Evolutionary conservation across 306 rosid species (phyloP).

Genomic region (Gillenia trifoliata): DNA sequence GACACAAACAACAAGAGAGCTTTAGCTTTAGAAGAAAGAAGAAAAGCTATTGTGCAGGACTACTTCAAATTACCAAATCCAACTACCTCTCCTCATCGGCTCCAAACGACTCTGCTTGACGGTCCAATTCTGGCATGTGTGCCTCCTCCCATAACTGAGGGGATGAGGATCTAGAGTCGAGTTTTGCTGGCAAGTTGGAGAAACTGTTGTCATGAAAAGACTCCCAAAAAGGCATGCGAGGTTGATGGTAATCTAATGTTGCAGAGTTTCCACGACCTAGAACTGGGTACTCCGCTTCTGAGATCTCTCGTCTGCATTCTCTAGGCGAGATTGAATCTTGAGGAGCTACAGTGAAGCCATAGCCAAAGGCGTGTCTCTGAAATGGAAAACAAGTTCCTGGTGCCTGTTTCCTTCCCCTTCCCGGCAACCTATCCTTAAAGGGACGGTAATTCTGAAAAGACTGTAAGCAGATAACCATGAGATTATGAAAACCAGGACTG

Average conservation of each 20-base stretch:
- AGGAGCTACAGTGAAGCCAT: constrained; percentile 36
- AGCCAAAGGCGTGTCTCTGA: constrained; percentile 32
- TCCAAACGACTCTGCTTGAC: constrained; percentile 21
- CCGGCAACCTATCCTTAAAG: constrained; percentile 43
- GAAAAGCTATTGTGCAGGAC: constrained; percentile 21
- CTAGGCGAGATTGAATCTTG: constrained; percentile 31
- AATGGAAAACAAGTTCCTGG: constrained; percentile 35
- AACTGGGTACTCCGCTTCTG: constrained; percentile 49
- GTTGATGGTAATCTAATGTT: constrained; percentile 38
- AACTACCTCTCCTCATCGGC: constrained; percentile 50
- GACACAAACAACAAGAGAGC: not conserved
- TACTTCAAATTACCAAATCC: constrained; percentile 7
- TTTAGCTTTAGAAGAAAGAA: constrained; percentile 29
- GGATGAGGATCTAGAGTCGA: constrained; percentile 39
- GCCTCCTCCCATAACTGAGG: constrained; percentile 41
- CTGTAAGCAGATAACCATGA: constrained; percentile 24
- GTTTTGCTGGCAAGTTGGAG: constrained; percentile 37
- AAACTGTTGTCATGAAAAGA: constrained; percentile 35
- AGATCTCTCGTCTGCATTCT: constrained; percentile 39
- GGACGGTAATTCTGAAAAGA: constrained; percentile 48
- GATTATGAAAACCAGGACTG: constrained; percentile 6
- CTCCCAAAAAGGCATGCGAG: constrained; percentile 35
- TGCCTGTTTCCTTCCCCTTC: constrained; percentile 51
- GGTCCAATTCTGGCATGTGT: constrained; percentile 33
- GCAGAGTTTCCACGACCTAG: constrained; percentile 35